Evolutionary conservation across 805 yeast genomes (phyloP).

Genomic region (Candida wancherniae): DNA sequence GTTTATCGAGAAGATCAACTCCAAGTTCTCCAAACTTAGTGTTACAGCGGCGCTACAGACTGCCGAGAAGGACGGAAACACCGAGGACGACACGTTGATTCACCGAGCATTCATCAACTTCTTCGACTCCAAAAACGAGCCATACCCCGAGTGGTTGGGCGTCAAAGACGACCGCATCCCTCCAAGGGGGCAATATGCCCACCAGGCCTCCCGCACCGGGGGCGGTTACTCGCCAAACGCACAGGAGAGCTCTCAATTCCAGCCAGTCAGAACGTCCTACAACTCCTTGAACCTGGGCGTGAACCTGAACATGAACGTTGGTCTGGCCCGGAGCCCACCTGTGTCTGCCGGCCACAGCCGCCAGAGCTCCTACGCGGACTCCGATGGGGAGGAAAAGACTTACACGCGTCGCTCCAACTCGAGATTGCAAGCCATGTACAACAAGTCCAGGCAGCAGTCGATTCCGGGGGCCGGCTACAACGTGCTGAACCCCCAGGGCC

Average conservation of each 20-base stretch:
- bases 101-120: slow-evolving; percentile 41
- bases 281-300: slow-evolving; percentile 13
- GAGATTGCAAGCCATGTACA: slow-evolving; percentile 36
- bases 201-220: not conserved
- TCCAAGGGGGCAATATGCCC: not conserved
- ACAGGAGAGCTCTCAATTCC: slow-evolving; percentile 15
- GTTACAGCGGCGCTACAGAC: slow-evolving; percentile 18
- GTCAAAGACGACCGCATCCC: slow-evolving; percentile 11
- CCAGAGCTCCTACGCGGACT: slow-evolving; percentile 3
- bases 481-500: slow-evolving; percentile 12
- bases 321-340: not conserved
- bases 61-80: slow-evolving; percentile 35
- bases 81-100: slow-evolving; percentile 36
- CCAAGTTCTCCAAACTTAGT: slow-evolving; percentile 34
- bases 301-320: no score
- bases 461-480: slow-evolving; percentile 31
- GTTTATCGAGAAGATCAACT: slow-evolving; percentile 34
- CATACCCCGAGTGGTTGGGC: slow-evolving; percentile 45
- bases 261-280: slow-evolving; percentile 25
- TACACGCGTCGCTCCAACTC: slow-evolving; percentile 33
- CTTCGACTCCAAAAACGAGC: slow-evolving; percentile 26
- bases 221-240: not conserved
- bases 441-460: slow-evolving; percentile 35
- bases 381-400: slow-evolving; percentile 11
- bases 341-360: slow-evolving; percentile 1